phyloP scores from a whole-genome alignment of 176 grass and related monocot genomes.

The Eragrostis nindensis region DNA sequence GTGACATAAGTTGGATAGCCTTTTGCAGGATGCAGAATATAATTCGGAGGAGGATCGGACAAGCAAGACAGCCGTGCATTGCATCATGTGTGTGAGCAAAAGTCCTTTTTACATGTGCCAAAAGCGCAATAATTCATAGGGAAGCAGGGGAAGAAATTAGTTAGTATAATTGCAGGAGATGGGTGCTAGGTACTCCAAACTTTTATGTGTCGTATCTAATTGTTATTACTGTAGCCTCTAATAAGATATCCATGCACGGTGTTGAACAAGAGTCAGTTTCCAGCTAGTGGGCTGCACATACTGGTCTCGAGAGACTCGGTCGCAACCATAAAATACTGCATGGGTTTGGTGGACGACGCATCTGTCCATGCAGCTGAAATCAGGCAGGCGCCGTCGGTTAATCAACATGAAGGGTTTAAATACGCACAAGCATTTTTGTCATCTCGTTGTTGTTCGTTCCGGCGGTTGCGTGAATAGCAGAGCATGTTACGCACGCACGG shows the following conservation, averaged over 20 bases:
- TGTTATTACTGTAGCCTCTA: neutral
- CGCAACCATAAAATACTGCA: neutral
- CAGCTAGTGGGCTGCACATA: neutral
- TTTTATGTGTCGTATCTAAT: neutral
- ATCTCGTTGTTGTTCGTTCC: slow-evolving; percentile 5
- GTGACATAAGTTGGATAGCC: neutral
- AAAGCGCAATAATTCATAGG: neutral
- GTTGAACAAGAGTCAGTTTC: neutral
- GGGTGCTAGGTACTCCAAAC: neutral
- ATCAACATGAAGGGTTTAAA: neutral
- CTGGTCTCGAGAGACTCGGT: neutral
- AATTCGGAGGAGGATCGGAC: neutral
- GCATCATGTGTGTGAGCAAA: neutral
- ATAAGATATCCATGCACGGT: neutral
- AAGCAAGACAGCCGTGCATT: neutral
- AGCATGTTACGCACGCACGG: neutral
- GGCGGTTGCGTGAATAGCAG: neutral
- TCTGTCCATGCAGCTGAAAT: neutral
- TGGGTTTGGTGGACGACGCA: neutral
- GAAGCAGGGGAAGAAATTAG: neutral
- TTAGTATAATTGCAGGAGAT: neutral
- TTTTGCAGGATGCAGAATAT: neutral
- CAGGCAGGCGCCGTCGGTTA: neutral
- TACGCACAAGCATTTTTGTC: neutral
- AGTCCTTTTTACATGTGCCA: neutral